Percentiles rank a stretch among this genome's conserved stretches.
phyloP scores from a whole-genome alignment of 768 basidiomycete genomes.

The Austroboletus festivus region DNA sequence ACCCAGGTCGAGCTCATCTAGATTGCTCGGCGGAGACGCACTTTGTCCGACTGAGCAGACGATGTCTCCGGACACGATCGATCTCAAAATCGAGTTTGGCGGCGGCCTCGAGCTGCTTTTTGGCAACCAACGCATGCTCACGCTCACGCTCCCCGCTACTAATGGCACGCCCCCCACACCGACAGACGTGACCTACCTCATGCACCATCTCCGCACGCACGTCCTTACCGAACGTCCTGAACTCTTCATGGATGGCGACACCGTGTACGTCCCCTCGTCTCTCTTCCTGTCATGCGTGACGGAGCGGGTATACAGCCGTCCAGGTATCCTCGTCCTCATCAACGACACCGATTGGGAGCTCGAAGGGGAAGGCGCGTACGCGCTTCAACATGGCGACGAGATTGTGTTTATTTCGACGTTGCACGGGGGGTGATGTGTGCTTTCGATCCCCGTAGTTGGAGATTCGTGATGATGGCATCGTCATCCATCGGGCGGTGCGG shows the following conservation, averaged over 20 bases:
- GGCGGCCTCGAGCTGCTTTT: conserved; percentile 89
- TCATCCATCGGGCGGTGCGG: background rate
- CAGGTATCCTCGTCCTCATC: conserved; percentile 94
- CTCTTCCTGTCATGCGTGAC: background rate
- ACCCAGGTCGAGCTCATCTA: no score
- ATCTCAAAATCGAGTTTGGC: conserved; percentile 70
- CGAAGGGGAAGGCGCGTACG: conserved; percentile 89
- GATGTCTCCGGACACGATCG: conserved; percentile 20
- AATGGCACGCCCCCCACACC: conserved; percentile 32
- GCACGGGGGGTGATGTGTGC: conserved; percentile 51
- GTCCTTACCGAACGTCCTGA: conserved; percentile 83
- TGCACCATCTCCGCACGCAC: conserved; percentile 72
- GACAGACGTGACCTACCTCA: conserved; percentile 70
- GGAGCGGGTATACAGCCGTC: conserved; percentile 57
- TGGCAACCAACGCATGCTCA: conserved; percentile 60
- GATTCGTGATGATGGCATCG: background rate
- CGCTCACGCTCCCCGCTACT: conserved; percentile 54
- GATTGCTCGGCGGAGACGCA: no score
- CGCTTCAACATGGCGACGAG: conserved; percentile 75
- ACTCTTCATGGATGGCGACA: conserved; percentile 83
- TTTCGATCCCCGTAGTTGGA: background rate
- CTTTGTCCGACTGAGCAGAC: no score
- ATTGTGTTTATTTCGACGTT: conserved; percentile 96
- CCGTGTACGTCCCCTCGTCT: conserved; percentile 58
- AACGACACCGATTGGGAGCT: conserved; percentile 98